Percentiles rank a stretch among this genome's conserved stretches.
Evolutionary conservation across 225 moss, liverwort and hornwort species (phyloP).

Genomic region (Marchantia paleacea): DNA sequence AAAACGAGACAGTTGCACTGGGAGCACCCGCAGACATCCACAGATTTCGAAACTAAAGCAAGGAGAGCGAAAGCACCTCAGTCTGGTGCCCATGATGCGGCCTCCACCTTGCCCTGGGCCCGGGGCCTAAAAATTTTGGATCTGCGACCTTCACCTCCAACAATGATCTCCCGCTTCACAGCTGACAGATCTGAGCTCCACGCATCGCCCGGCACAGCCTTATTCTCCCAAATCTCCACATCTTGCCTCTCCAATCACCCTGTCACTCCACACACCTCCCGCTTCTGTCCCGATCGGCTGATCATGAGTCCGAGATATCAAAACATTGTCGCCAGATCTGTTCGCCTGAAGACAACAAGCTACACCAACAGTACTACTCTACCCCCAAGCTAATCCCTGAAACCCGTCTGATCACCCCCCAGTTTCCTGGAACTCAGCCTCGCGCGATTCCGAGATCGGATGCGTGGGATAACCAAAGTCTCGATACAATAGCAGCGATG

Average conservation of each 20-base stretch:
- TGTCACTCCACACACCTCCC: constrained; percentile 25
- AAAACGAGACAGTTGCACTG: constrained; percentile 9
- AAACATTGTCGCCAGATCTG: constrained; percentile 17
- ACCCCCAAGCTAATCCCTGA: constrained; percentile 1
- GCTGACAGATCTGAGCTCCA: constrained; percentile 34
- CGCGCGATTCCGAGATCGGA: constrained; percentile 8
- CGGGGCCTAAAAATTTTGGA: constrained; percentile 30
- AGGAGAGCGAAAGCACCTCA: constrained; percentile 16
- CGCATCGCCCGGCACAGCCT: constrained; percentile 25
- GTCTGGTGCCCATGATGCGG: constrained; percentile 21
- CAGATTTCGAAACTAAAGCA: constrained; percentile 6
- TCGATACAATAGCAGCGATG: neutral
- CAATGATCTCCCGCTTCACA: constrained; percentile 34
- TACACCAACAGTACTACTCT: neutral
- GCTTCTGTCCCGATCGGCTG: constrained; percentile 23
- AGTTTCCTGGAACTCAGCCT: neutral
- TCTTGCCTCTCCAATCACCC: constrained; percentile 24
- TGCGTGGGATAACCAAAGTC: neutral
- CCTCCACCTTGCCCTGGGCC: constrained; percentile 30
- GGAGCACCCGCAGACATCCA: neutral
- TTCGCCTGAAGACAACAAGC: constrained; percentile 6
- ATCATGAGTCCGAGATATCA: constrained; percentile 11
- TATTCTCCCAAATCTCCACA: constrained; percentile 36
- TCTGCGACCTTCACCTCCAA: constrained; percentile 35
- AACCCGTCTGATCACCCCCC: neutral